Base-by-base conservation (phyloP, 2,329 filamentous ascomycete species). In the Lachnellula willkommii region DNA sequence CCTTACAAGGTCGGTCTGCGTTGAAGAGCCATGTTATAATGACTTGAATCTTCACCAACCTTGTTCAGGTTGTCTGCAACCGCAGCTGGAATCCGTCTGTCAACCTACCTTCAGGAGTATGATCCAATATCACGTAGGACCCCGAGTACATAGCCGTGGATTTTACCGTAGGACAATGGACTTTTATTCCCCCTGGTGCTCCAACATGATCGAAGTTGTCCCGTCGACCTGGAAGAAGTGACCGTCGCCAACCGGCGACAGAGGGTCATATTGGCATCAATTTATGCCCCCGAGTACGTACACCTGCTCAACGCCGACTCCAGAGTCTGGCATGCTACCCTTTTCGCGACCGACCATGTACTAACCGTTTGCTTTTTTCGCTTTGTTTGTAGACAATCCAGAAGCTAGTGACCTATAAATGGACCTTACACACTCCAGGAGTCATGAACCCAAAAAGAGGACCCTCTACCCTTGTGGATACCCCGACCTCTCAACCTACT, bases 271-370 rank as follows among this genome's bases (percentile, higher is more conserved):
- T 42, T 57, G 66, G 64, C 62, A 67, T 64, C 48, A 47, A 65
- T 58, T 63, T 37, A 61, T 66, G 65, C 63, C 64, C 40, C 45
- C 58, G 66, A 66, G 67, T 69, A 69, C 66, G 67, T 69, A 65
- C 60, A 66, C 58, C 58, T 66, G 56, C 57, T 64, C 56, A 60
- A 59, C 52, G 61, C 62, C 61, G 58, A 61, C 61, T 57, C 54
- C 54, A 62, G 57, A 49, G 61, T 67, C 63, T 57, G 53, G 61
- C 59, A 52, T 58, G 50, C 47, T 62, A 62, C 49, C 62, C 61
- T 63, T 48, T 54, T 47, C 42, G 56, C 60, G 42, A 54, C 55
- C 45, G 62, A 65, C 58, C 48, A 64, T 66, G 59, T 57, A 69
- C 67, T 69, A 65, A 69, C 56, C 53, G 53, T 52, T 43, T 55